phyloP scores from a whole-genome alignment of 1,284 basidiomycete species.

The Papiliotrema laurentii region DNA sequence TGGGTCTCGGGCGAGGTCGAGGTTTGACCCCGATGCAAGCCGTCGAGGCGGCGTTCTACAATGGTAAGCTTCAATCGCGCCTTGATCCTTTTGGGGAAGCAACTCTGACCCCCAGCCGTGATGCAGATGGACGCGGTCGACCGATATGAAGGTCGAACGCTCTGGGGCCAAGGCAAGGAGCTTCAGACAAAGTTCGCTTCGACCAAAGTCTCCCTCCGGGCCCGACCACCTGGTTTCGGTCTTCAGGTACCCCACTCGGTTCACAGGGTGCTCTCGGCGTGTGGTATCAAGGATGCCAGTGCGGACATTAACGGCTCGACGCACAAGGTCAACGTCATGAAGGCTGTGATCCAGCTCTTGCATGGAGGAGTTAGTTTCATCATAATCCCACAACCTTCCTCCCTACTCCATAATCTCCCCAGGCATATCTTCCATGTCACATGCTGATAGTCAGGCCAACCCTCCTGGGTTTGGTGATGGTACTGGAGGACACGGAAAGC shows the following conservation, averaged over 20 bases:
- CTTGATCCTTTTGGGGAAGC: background rate
- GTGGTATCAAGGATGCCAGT: constrained; percentile 88
- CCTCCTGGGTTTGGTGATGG: constrained; percentile 42
- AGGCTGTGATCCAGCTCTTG: constrained; percentile 47
- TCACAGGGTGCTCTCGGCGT: constrained; percentile 80
- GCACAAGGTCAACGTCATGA: constrained; percentile 64
- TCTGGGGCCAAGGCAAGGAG: constrained; percentile 63
- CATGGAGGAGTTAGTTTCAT: constrained; percentile 42
- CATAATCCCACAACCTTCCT: background rate
- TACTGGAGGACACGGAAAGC: constrained; percentile 27
- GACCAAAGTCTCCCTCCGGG: constrained; percentile 77
- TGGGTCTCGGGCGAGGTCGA: constrained; percentile 87
- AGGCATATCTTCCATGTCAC: no score
- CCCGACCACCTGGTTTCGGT: constrained; percentile 82
- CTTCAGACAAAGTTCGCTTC: constrained; percentile 78
- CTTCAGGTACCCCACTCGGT: constrained; percentile 83
- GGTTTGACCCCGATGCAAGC: constrained; percentile 58
- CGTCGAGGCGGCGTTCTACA: constrained; percentile 60
- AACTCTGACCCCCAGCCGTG: constrained; percentile 20
- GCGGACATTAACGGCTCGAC: constrained; percentile 92
- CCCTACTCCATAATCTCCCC: no score
- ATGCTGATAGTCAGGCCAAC: constrained; percentile 23
- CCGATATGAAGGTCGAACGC: constrained; percentile 81
- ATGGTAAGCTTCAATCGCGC: constrained; percentile 50
- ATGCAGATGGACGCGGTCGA: constrained; percentile 75